Evolutionary conservation across 768 basidiomycete genomes (phyloP).

Genomic region (Suillus brevipes): DNA sequence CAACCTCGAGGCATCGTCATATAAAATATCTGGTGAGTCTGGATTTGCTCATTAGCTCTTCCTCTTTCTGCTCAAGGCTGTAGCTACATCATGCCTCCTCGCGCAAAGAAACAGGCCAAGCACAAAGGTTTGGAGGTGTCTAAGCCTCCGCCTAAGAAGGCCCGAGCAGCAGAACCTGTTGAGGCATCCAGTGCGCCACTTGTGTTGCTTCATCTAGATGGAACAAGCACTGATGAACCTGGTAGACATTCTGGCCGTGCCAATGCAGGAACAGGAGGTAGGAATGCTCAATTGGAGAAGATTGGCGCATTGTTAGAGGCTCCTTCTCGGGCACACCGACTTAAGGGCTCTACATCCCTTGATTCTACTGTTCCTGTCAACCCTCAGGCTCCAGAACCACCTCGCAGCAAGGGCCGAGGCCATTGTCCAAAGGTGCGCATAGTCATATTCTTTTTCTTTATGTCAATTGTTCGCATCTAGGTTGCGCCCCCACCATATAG

Average conservation of each 20-base stretch:
- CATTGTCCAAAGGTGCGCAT: not conserved
- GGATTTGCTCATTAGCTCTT: not conserved
- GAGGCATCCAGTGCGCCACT: not conserved
- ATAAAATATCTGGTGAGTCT: not conserved
- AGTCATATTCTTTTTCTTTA: not conserved
- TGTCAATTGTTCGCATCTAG: not conserved
- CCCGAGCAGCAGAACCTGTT: not conserved
- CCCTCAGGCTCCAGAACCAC: not conserved
- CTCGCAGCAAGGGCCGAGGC: not conserved
- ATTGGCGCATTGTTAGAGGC: not conserved
- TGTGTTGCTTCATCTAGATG: not conserved
- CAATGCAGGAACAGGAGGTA: not conserved
- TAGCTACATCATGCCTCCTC: not conserved
- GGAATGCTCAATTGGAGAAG: not conserved
- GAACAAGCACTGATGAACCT: slow-evolving; percentile 1
- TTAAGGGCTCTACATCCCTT: not conserved
- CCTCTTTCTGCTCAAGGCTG: not conserved
- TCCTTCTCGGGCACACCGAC: not conserved
- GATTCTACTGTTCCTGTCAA: not conserved
- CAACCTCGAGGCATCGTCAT: not conserved
- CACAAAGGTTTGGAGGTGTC: not conserved
- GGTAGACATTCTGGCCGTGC: not conserved
- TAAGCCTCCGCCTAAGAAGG: not conserved
- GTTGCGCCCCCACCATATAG: not conserved
- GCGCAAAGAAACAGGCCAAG: not conserved